Percentiles rank a stretch among this genome's conserved stretches.
These are phyloP conservation scores for Coniochaeta sp. DNA, from an alignment of 2,329 filamentous ascomycete genomes.

Conservation along the genomic window DNA sequence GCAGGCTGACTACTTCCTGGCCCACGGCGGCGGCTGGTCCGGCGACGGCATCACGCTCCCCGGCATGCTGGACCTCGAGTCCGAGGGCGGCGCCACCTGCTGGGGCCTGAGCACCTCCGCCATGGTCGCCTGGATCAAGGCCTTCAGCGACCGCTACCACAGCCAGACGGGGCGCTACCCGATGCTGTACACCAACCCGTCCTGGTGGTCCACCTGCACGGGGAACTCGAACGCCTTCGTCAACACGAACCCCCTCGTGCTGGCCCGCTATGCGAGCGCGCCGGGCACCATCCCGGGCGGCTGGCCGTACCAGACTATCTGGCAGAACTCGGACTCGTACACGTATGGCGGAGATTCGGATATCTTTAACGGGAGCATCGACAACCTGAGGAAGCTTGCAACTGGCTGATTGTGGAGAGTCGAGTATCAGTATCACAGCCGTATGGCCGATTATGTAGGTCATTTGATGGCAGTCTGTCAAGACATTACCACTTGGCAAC, in stretches of 20 bases:
- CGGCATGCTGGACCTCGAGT: slow-evolving; percentile 50
- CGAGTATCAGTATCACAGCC: too few species aligned
- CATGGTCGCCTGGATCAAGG: slow-evolving; percentile 45
- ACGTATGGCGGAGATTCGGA: slow-evolving; percentile 45
- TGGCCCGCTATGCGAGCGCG: slow-evolving; percentile 35
- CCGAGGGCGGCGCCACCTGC: slow-evolving; percentile 30
- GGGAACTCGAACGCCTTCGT: slow-evolving; percentile 39
- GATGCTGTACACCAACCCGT: slow-evolving; percentile 43
- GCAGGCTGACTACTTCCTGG: slow-evolving; percentile 45
- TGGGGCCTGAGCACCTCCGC: slow-evolving; percentile 34
- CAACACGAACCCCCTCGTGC: slow-evolving; percentile 36
- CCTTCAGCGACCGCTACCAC: slow-evolving; percentile 45
- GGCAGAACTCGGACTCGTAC: slow-evolving; percentile 44
- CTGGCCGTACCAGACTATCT: slow-evolving; percentile 46
- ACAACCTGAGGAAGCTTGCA: slow-evolving; percentile 5
- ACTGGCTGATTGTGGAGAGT: too few species aligned
- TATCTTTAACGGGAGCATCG: slow-evolving; percentile 36
- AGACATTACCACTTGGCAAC: too few species aligned
- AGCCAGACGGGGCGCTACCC: slow-evolving; percentile 37
- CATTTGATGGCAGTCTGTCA: too few species aligned
- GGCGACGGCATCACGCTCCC: slow-evolving; percentile 46
- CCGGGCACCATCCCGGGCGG: slow-evolving; percentile 39
- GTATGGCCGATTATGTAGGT: too few species aligned
- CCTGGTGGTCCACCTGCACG: slow-evolving; percentile 48
- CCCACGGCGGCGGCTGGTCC: slow-evolving; percentile 46